A percentile compares a stretch with the other conserved stretches of the same genome.
phyloP scores from a whole-genome alignment of 345 rosid genomes.

The Populus tremula region DNA sequence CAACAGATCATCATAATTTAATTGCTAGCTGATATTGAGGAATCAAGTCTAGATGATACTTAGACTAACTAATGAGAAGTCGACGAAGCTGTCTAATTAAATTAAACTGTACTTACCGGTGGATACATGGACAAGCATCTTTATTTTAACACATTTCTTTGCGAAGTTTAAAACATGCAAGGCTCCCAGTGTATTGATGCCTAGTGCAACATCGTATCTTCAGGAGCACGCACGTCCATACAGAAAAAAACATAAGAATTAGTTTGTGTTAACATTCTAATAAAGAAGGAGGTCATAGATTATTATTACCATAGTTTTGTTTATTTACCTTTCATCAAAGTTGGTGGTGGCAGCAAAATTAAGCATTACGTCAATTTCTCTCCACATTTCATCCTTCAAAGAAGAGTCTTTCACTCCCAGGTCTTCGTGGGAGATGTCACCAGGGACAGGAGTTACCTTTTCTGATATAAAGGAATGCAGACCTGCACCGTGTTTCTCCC shows the following conservation, averaged over 20 bases:
- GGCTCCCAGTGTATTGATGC: constrained; percentile 57
- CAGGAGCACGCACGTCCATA: background rate
- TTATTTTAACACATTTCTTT: constrained; percentile 44
- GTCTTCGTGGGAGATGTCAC: constrained; percentile 31
- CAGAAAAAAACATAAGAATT: background rate
- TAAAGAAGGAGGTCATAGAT: background rate
- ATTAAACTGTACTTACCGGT: constrained; percentile 25
- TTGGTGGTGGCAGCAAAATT: constrained; percentile 45
- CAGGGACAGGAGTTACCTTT: constrained; percentile 24
- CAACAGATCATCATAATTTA: background rate
- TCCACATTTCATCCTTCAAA: constrained; percentile 26
- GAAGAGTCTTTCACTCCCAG: constrained; percentile 24
- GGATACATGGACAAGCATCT: constrained; percentile 46
- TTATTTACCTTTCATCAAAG: constrained; percentile 41
- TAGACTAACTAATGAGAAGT: background rate
- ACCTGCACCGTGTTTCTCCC: constrained; percentile 13
- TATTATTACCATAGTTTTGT: background rate
- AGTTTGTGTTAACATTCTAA: background rate
- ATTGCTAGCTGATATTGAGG: too few species aligned
- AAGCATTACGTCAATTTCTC: constrained; percentile 28
- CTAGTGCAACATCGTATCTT: constrained; percentile 49
- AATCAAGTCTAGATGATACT: too few species aligned
- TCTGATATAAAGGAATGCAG: background rate
- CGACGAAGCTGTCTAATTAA: background rate
- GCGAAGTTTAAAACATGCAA: constrained; percentile 48